Percentiles rank a stretch among this genome's conserved stretches.
phyloP scores from a whole-genome alignment of 2,329 filamentous ascomycete genomes.

The Nigrospora osmanthi region DNA sequence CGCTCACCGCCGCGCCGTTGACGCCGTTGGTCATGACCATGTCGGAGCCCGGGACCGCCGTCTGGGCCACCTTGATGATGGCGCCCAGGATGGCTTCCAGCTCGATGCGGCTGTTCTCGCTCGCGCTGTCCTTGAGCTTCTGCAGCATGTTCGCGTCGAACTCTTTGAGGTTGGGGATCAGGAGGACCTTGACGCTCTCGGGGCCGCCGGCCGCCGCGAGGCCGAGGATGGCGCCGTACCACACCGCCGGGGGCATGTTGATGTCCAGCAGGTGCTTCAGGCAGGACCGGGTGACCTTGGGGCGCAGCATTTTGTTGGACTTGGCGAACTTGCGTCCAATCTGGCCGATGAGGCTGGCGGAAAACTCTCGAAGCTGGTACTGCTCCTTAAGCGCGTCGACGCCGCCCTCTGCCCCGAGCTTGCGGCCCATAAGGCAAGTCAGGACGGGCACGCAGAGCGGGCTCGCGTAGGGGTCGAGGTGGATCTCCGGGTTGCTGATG shows the following conservation, averaged over 20 bases:
- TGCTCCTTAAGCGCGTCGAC: constrained; percentile 50
- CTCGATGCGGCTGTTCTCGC: constrained; percentile 34
- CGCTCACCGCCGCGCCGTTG: constrained; percentile 26
- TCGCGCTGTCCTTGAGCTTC: constrained; percentile 41
- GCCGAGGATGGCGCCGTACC: constrained; percentile 83
- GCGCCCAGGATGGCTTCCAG: constrained; percentile 48
- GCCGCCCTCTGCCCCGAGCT: constrained; percentile 55
- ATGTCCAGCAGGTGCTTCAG: constrained; percentile 89
- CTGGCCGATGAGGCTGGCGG: constrained; percentile 71
- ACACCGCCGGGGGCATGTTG: constrained; percentile 70
- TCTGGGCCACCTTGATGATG: constrained; percentile 45
- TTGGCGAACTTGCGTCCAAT: constrained; percentile 77
- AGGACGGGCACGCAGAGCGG: constrained; percentile 77
- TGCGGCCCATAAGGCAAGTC: constrained; percentile 81
- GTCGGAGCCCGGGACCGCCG: constrained; percentile 26
- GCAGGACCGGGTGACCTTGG: constrained; percentile 86
- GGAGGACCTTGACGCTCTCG: constrained; percentile 48
- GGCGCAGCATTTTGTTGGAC: constrained; percentile 73
- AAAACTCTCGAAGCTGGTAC: constrained; percentile 76
- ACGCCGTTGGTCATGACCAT: constrained; percentile 28
- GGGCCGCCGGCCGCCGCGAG: constrained; percentile 68
- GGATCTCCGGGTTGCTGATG: constrained; percentile 75
- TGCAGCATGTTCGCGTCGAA: constrained; percentile 46
- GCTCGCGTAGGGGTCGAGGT: constrained; percentile 54
- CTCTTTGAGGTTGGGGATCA: constrained; percentile 46